phyloP scores from a whole-genome alignment of 1,284 basidiomycete species.

The Ustilago hordei region DNA sequence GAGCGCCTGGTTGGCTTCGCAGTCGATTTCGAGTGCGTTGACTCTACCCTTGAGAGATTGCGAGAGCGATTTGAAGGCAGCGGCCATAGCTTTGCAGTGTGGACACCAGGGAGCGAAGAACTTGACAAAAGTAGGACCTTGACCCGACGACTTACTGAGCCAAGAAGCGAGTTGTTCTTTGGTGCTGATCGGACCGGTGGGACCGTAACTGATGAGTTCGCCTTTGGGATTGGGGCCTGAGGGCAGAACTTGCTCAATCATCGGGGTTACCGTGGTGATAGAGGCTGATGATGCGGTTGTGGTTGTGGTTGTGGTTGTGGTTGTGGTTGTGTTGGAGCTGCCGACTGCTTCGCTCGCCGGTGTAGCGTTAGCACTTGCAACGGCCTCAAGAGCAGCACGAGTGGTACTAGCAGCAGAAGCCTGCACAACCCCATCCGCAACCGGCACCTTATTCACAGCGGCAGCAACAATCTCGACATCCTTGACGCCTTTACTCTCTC shows the following conservation, averaged over 20 bases:
- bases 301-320: conserved; percentile 5
- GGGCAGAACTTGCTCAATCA: conserved; percentile 27
- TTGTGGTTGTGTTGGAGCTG: conserved; percentile 1
- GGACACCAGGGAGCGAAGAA: conserved; percentile 69
- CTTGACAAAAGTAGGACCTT: conserved; percentile 65
- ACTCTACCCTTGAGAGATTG: conserved; percentile 56
- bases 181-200: conserved; percentile 34
- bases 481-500: conserved; percentile 46
- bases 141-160: conserved; percentile 53
- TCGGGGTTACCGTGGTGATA: conserved; percentile 7
- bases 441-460: conserved; percentile 3
- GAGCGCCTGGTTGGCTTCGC: conserved; percentile 52
- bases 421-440: conserved; percentile 11
- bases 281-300: conserved; percentile 12
- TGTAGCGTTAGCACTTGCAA: conserved; percentile 7
- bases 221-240: conserved; percentile 58
- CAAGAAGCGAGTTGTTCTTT: conserved; percentile 48
- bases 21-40: conserved; percentile 66
- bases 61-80: conserved; percentile 54
- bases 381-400: conserved; percentile 5
- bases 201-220: conserved; percentile 58
- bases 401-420: conserved; percentile 6
- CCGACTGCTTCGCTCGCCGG: conserved; percentile 7
- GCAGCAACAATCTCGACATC: conserved; percentile 22
- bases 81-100: conserved; percentile 66